phyloP scores from a whole-genome alignment of 768 basidiomycete genomes.

The Tylopilus balloui region DNA sequence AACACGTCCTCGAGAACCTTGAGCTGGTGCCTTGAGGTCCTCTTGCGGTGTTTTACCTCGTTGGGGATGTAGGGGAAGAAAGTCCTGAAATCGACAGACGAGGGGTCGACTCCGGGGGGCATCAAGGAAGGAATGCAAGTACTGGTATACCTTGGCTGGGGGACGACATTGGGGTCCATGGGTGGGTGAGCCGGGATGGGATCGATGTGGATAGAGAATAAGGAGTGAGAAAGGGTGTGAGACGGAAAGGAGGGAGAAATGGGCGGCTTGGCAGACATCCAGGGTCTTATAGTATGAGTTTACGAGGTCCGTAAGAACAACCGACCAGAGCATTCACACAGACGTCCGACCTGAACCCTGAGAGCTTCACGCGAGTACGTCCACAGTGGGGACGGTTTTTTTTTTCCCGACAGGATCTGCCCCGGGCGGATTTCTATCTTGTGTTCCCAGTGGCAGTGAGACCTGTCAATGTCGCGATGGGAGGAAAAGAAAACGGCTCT shows the following conservation, averaged over 20 bases:
- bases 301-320: conserved; percentile 11
- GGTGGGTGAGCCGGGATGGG: conserved; percentile 17
- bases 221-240: conserved; percentile 25
- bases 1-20: conserved; percentile 87
- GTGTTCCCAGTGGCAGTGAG: too few species aligned
- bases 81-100: conserved; percentile 69
- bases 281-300: conserved; percentile 23
- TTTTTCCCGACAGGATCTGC: too few species aligned
- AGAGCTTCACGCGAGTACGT: conserved; percentile 6
- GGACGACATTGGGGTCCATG: conserved; percentile 25
- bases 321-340: conserved; percentile 30
- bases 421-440: too few species aligned
- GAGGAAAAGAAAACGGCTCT: too few species aligned
- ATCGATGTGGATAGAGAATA: conserved; percentile 23
- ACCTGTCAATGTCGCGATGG: too few species aligned
- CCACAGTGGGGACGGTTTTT: too few species aligned
- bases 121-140: conserved; percentile 46
- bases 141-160: conserved; percentile 30
- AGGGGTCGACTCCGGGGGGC: conserved; percentile 56
- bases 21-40: conserved; percentile 86
- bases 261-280: conserved; percentile 32
- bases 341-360: conserved; percentile 20
- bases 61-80: conserved; percentile 88
- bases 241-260: conserved; percentile 36
- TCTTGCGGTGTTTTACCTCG: conserved; percentile 90